Conservation (phyloP, 345 rosid genomes). For the Lumnitzera racemosa region DNA sequence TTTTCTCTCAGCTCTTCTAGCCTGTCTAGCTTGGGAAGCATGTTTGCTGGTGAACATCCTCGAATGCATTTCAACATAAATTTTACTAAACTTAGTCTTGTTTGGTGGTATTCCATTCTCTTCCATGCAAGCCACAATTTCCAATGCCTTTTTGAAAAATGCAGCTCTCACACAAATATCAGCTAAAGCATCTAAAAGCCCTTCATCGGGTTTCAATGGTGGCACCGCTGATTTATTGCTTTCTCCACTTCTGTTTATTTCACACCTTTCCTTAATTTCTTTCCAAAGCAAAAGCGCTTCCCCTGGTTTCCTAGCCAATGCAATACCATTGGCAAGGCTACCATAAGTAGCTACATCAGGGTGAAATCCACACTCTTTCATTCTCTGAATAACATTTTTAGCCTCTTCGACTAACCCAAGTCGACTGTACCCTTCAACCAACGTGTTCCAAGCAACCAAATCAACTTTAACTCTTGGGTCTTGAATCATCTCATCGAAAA, state of each 20-base stretch:
- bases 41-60: constrained; percentile 96
- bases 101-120: constrained; percentile 80
- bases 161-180: constrained; percentile 91
- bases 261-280: constrained; percentile 67
- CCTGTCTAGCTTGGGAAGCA: constrained; percentile 81
- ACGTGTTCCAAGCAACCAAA: constrained; percentile 84
- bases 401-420: constrained; percentile 79
- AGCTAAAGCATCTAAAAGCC: constrained; percentile 61
- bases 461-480: constrained; percentile 81
- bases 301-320: constrained; percentile 88
- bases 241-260: constrained; percentile 13
- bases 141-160: constrained; percentile 81
- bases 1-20: constrained; percentile 68
- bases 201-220: constrained; percentile 64
- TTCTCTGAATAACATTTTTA: constrained; percentile 49
- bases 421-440: constrained; percentile 78
- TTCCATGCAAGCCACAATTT: constrained; percentile 90
- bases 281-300: constrained; percentile 93
- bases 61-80: constrained; percentile 92
- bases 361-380: constrained; percentile 63
- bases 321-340: constrained; percentile 74
- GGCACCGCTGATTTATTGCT: constrained; percentile 29
- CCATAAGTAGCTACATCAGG: constrained; percentile 83
- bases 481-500: constrained; percentile 78
- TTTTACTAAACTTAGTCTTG: constrained; percentile 78